Evolutionary conservation across 2,329 filamentous ascomycete species (phyloP).

Genomic region (Colletotrichum cordylinicola): DNA sequence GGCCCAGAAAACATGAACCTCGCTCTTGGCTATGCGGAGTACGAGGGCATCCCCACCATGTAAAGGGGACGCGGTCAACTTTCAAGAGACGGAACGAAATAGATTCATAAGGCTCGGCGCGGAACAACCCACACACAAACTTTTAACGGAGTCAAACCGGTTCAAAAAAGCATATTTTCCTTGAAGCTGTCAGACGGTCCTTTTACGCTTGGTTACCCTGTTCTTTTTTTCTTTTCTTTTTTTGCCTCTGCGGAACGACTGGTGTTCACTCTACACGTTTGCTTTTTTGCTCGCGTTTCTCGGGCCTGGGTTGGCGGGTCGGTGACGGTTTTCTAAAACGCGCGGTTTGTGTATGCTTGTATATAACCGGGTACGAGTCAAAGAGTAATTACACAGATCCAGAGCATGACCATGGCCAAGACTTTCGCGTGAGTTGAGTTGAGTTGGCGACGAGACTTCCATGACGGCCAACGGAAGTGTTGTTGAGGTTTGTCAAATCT

Average conservation of each 20-base stretch:
- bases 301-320: background rate
- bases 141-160: conserved; percentile 20
- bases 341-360: conserved; percentile 10
- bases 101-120: conserved; percentile 18
- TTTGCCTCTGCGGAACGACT: background rate
- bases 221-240: background rate
- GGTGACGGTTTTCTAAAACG: background rate
- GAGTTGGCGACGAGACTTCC: too few relatives aligned
- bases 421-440: background rate
- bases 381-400: conserved; percentile 16
- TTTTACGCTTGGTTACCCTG: background rate
- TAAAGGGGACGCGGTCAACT: conserved; percentile 26
- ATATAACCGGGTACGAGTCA: conserved; percentile 15
- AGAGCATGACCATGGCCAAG: background rate
- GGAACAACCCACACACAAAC: conserved; percentile 5
- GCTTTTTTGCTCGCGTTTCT: background rate
- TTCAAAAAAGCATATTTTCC: conserved; percentile 18
- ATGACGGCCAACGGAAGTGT: background rate
- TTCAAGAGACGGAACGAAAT: background rate
- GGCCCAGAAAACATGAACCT: conserved; percentile 87
- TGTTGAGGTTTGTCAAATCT: background rate
- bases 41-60: conserved; percentile 78
- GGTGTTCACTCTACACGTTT: background rate
- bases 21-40: conserved; percentile 86
- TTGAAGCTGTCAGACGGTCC: background rate